Conservation (phyloP, 768 basidiomycete genomes). For the Naganishia onofrii region DNA sequence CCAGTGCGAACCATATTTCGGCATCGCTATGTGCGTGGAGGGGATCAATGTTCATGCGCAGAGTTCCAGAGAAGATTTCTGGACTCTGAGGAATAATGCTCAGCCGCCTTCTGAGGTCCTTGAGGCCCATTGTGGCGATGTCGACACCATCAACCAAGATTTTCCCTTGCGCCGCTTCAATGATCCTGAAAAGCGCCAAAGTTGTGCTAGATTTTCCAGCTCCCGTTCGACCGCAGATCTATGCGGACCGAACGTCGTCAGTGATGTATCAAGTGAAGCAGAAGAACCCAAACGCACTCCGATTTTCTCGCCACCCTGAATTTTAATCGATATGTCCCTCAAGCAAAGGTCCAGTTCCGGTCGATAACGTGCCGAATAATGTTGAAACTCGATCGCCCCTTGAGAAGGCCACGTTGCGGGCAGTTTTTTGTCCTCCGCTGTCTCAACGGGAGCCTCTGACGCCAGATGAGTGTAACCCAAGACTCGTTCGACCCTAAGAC, state of each 20-base stretch:
- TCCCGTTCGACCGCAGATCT: conserved; percentile 48
- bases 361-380: conserved; percentile 50
- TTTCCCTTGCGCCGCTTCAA: conserved; percentile 69
- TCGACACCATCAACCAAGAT: conserved; percentile 86
- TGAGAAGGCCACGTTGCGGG: conserved; percentile 37
- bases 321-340: conserved; percentile 46
- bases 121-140: conserved; percentile 74
- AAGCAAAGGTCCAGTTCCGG: conserved; percentile 50
- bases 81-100: conserved; percentile 66
- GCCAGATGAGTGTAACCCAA: conserved; percentile 45
- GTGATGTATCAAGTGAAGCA: neutral
- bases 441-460: conserved; percentile 47
- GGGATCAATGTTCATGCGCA: conserved; percentile 80
- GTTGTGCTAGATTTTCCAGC: conserved; percentile 52
- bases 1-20: conserved; percentile 83
- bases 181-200: conserved; percentile 51
- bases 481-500: conserved; percentile 52
- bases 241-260: neutral
- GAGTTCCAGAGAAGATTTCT: conserved; percentile 53
- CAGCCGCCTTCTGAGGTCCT: conserved; percentile 62
- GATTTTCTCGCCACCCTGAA: conserved; percentile 50
- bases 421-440: conserved; percentile 46
- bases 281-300: conserved; percentile 31
- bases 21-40: conserved; percentile 68
- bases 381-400: conserved; percentile 48